Evolutionary conservation across 345 rosid species (phyloP), one percentile per base, ranked within the genome.

Genomic region (Aquilaria malaccensis): DNA sequence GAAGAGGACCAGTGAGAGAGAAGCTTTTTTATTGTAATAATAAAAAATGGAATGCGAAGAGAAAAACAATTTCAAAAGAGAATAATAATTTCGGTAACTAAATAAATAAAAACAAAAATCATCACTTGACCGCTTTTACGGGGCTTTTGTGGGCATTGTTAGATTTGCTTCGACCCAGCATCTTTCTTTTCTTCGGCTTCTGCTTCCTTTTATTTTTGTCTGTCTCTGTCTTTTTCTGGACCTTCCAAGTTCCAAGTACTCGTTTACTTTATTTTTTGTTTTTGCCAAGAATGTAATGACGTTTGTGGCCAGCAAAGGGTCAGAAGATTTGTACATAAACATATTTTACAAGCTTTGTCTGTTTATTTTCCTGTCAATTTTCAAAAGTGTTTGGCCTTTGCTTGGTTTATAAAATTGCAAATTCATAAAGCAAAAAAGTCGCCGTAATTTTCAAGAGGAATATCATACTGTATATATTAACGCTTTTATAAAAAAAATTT

Each of bases 81-180:
- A 37, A 37, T 4, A 37, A 37, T 9, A 37, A 37, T 37, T 22
- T 37, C 43, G 5, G 7, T 9, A 37, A 37, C 7, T 1, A 37
- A 37, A 22, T 22, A 22, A 37, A 37, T 37, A 37, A 37, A 37
- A 37, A 37, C 7, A 37, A 37, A 37, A 4, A 3, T 7, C 53
- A 45, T 32, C 11, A 52, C 33, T 70, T 62, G 71, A 58, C 71
- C 73, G 65, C 55, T 37, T 54, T 45, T 3, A 33, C 48, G 68
- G 61, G 75, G 66, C 65, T 11, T 54, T 4, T 37, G 4, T 13
- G 59, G 33, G 0, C 0, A 3, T 45, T 0, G 12, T 2, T 7
- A 10, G 60, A 7, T 57, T 67, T 15, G 45, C 33, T 45, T 45
- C 47, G 15, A 22, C 22, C 69, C 45, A 52, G 9, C 56, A 9